Evolutionary conservation across 305 asterid species (phyloP).

Genomic region (Fraxinus xanthoxyloides): DNA sequence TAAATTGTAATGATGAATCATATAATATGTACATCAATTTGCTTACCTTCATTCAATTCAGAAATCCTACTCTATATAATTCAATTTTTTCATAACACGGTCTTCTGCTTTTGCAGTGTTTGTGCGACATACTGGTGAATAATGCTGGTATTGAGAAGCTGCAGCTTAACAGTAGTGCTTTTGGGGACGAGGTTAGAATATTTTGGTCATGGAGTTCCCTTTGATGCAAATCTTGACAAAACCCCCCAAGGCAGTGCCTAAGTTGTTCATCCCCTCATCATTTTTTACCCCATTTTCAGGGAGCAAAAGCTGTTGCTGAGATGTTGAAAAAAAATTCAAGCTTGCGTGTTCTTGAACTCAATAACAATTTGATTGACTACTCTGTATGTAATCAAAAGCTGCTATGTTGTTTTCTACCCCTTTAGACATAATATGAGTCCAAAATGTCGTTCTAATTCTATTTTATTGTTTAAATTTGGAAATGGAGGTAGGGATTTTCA

Average conservation of each 20-base stretch:
- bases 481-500: conserved; percentile 98
- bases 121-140: conserved; percentile 65
- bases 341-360: conserved; percentile 79
- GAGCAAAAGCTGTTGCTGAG: conserved; percentile 95
- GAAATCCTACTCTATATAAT: conserved; percentile 11
- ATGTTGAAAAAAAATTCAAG: conserved; percentile 90
- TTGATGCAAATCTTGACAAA: not conserved
- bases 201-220: conserved; percentile 18
- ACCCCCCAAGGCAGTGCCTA: conserved; percentile 12
- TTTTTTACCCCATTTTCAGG: conserved; percentile 42
- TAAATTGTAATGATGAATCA: not conserved
- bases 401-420: conserved; percentile 22
- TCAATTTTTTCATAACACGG: too few species aligned
- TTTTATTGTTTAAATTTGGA: conserved; percentile 45
- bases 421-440: conserved; percentile 14
- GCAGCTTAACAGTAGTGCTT: conserved; percentile 73
- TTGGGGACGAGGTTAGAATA: conserved; percentile 87
- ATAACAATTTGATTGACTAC: conserved; percentile 86
- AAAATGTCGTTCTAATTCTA: conserved; percentile 35
- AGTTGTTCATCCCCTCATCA: conserved; percentile 4
- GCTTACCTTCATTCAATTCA: not conserved
- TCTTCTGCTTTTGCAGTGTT: conserved; percentile 42
- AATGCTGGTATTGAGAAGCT: conserved; percentile 84
- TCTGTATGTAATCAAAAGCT: conserved; percentile 62
- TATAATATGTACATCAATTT: not conserved